Conservation (phyloP, 768 basidiomycete species). For the Lactarius sanguifluus region DNA sequence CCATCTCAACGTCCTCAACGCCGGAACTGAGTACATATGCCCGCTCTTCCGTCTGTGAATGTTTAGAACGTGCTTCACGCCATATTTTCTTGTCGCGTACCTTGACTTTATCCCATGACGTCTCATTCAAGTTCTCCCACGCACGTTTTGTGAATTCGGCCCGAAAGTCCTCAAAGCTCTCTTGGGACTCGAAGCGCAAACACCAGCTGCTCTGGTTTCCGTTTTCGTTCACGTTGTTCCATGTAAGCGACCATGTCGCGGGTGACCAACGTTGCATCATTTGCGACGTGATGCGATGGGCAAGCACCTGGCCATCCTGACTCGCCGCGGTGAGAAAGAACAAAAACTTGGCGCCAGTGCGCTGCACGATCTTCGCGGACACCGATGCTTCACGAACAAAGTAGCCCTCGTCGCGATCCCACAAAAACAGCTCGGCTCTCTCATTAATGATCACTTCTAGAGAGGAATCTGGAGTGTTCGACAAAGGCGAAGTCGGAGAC, state of each 20-base stretch:
- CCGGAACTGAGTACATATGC: slow-evolving; percentile 74
- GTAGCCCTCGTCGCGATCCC: slow-evolving; percentile 50
- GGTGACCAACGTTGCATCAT: slow-evolving; percentile 72
- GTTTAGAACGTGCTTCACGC: slow-evolving; percentile 39
- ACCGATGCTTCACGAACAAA: slow-evolving; percentile 52
- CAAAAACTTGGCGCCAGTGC: slow-evolving; percentile 46
- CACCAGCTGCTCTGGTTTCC: slow-evolving; percentile 76
- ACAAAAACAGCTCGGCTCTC: slow-evolving; percentile 60
- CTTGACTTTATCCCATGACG: slow-evolving; percentile 79
- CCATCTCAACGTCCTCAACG: slow-evolving; percentile 88
- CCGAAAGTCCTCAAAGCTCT: slow-evolving; percentile 60
- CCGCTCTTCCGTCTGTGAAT: slow-evolving; percentile 66
- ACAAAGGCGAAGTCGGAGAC: slow-evolving; percentile 16
- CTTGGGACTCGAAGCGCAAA: slow-evolving; percentile 60
- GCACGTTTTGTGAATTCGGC: slow-evolving; percentile 62
- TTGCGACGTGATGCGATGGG: slow-evolving; percentile 61
- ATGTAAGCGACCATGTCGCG: slow-evolving; percentile 74
- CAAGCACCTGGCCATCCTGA: slow-evolving; percentile 50
- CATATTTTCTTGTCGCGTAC: slow-evolving; percentile 38
- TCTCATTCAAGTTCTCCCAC: slow-evolving; percentile 79
- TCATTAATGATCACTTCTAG: slow-evolving; percentile 38
- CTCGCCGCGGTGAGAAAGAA: slow-evolving; percentile 61
- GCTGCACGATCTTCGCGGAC: slow-evolving; percentile 50
- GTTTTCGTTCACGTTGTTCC: slow-evolving; percentile 70
- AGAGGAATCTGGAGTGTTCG: slow-evolving; percentile 24